A percentile compares a stretch with the other conserved stretches of the same genome.
Conservation (phyloP, 2,329 filamentous ascomycete genomes). For the Diaporthe vaccinii region DNA sequence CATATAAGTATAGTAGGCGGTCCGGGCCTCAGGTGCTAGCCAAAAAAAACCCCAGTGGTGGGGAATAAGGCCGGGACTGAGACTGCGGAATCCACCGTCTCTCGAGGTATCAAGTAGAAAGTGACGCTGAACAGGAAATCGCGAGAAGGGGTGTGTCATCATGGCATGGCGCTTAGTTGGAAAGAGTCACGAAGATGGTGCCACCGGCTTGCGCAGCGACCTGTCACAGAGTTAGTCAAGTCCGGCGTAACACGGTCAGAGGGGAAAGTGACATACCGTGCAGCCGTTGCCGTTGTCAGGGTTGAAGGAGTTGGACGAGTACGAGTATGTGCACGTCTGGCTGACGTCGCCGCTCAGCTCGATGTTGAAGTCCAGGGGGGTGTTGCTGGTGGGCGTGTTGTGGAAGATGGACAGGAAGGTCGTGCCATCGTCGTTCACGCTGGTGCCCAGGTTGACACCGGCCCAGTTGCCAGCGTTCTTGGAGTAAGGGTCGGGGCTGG, state of each 20-base stretch:
- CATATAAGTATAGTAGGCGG: slow-evolving; percentile 34
- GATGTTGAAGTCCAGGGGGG: slow-evolving; percentile 82
- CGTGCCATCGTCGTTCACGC: slow-evolving; percentile 71
- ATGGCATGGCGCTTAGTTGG: slow-evolving; percentile 34
- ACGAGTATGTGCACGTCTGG: slow-evolving; percentile 72
- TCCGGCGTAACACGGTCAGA: background rate
- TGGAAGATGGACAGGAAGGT: slow-evolving; percentile 89
- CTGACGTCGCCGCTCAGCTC: slow-evolving; percentile 77
- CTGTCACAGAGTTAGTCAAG: slow-evolving; percentile 15
- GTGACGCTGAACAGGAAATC: slow-evolving; percentile 41
- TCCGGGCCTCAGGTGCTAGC: slow-evolving; percentile 29
- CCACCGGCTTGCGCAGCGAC: slow-evolving; percentile 36
- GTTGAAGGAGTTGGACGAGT: slow-evolving; percentile 39
- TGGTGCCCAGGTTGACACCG: slow-evolving; percentile 87
- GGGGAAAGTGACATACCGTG: slow-evolving; percentile 77
- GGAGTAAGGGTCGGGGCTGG: slow-evolving; percentile 56
- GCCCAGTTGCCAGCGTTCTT: slow-evolving; percentile 85
- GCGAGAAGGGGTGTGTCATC: slow-evolving; percentile 34
- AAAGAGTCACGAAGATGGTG: slow-evolving; percentile 37
- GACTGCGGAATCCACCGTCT: slow-evolving; percentile 16
- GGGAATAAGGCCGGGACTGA: slow-evolving; percentile 22
- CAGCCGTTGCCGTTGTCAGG: slow-evolving; percentile 69
- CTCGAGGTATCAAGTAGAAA: slow-evolving; percentile 39
- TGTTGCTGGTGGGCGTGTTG: slow-evolving; percentile 81
- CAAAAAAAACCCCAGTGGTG: background rate